Base-by-base conservation (phyloP, 805 yeast genomes). In the Saccharomycopsis schoenii region DNA sequence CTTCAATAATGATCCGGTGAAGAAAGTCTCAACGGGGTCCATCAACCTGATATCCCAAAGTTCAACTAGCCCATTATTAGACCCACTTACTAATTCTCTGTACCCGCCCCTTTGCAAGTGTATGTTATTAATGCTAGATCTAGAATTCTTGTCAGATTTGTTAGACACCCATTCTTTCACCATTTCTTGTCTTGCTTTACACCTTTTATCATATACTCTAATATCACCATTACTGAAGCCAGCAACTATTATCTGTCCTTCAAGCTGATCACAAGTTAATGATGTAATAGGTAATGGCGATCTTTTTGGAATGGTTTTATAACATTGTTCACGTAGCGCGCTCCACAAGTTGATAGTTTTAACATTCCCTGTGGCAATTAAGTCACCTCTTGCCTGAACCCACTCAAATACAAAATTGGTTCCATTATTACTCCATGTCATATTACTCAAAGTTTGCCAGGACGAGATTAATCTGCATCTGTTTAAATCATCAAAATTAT, bases 91-190 rank as follows among this genome's bases (percentile, higher is more conserved):
- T 55, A 94, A 78, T 70, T 94, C 99, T 61, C 99, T 79, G 67
- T 83, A 83, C 0, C 99, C 99, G 43, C 99, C 99, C 67, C 99
- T 80, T 75, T 94, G 99, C 96, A 94, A 87, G 68, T 89, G 96
- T 10, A 92, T 84, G 66, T 88, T 89, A 55, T 84, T 77, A 52
- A 93, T 83, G 67, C 89, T 80, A 2, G 79, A 70, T 54, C 83
- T 79, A 61, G 77, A 76, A 34, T 66, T 65, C 34, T 70, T 71
- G n/a, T 55, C 55, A n/a, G 39, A 29, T 21, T 37, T 55, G 25
- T 40, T 25, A n/a, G 80, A 77, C 65, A 83, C 80, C 96, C 97
- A 94, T 8, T 85, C 77, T 67, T 84, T 83, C 12, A 90, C 89
- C 88, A 93, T 84, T 0, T 96, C 86, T 66, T 88, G 94, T 60